These are phyloP conservation scores for Aquilaria yunnanensis DNA, from an alignment of 345 rosid genomes.

Conservation along the genomic window DNA sequence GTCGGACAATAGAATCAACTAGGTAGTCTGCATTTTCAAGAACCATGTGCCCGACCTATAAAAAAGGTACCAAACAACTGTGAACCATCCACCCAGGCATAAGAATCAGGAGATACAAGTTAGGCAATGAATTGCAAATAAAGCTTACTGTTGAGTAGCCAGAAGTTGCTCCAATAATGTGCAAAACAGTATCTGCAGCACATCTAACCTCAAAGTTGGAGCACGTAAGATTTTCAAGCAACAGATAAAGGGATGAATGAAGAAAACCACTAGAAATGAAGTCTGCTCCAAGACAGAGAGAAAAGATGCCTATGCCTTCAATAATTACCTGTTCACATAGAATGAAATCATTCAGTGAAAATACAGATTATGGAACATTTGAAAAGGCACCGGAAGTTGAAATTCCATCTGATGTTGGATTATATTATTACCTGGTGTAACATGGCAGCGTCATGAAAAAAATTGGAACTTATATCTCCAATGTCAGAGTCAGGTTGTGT, in stretches of 20 bases:
- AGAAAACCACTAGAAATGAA: conserved; percentile 86
- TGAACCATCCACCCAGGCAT: neutral
- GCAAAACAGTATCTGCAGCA: conserved; percentile 75
- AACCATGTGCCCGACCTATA: conserved; percentile 85
- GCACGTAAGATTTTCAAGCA: conserved; percentile 76
- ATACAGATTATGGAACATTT: neutral
- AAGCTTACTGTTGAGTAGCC: conserved; percentile 65
- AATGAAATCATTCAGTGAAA: conserved; percentile 8
- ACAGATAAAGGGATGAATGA: conserved; percentile 77
- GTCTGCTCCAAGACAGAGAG: conserved; percentile 64
- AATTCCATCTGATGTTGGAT: neutral
- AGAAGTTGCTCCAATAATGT: conserved; percentile 49
- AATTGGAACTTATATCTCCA: conserved; percentile 45
- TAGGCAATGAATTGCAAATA: conserved; percentile 2
- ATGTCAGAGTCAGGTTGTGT: conserved; percentile 32
- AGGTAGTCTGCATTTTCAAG: conserved; percentile 90
- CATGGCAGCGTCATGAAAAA: conserved; percentile 64
- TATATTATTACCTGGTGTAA: conserved; percentile 60
- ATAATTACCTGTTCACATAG: conserved; percentile 52
- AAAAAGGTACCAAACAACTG: conserved; percentile 13
- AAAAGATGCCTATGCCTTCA: conserved; percentile 81
- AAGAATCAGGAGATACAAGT: conserved; percentile 4
- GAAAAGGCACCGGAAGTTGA: neutral
- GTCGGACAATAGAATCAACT: conserved; percentile 83
- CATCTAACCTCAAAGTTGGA: conserved; percentile 66